Base-by-base conservation (phyloP, 1,284 basidiomycete genomes). In the Marasmius fiardii region DNA sequence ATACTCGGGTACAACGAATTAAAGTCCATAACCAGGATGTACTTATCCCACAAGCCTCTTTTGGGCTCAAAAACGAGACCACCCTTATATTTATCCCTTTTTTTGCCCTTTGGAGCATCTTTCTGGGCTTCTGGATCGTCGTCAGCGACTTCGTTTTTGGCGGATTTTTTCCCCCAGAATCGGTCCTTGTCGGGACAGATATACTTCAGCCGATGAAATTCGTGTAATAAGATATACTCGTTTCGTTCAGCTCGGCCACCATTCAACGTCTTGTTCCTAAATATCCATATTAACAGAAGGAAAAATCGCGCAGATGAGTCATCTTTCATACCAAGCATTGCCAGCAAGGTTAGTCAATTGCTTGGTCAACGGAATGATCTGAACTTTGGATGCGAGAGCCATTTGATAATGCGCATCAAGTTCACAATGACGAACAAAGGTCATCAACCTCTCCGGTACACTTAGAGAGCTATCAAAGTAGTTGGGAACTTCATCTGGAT, bases 171-270 rank as follows among this genome's bases (percentile, higher is more conserved):
- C 39, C 90, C 91, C 69, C 83, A 92, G 1, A 81, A 79, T 73
- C 98, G 99, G 78, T 99, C 96, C 73, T 98, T 99, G 78, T 99
- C 96, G 0, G 97, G 97, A 64, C 93, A 95, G 60, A 99, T 86
- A 68, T 95, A 98, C 73, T 98, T 98, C 52, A 96, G 83, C 7
- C 89, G 84, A 69, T 99, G 95, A 76, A 99, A 99, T 68, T 98
- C 95, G 73, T 99, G 97, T 18, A 99, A 79, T 58, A 99, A 74
- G 82, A 99, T 99, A 77, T 96, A 99, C 73, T 99, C 97, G 73
- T 99, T 99, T 35, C 97, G 90, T 68, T 98, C 95, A 0, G 97
- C 95, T 60, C 97, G 93, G 63, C 96, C 96, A 62, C 94, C 93
- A 63, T 94, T 95, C 48, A 98, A 72, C 0, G 95, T 98, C 65